phyloP scores from a whole-genome alignment of 371 early-diverging fungal species.

The Apophysomyces ossiformis region DNA sequence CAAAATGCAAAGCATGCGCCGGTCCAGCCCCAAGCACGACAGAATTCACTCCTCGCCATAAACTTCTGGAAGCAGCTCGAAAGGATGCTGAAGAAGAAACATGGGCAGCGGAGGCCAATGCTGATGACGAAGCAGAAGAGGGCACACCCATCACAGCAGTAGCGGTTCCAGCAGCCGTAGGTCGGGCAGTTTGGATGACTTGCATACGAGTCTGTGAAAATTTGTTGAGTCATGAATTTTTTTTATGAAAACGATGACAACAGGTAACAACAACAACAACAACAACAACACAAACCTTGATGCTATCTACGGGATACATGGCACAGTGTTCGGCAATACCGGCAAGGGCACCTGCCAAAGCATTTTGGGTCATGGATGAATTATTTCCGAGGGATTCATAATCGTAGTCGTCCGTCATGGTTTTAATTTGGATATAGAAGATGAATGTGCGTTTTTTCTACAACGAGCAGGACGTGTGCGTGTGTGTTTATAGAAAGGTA shows the following conservation, averaged over 20 bases:
- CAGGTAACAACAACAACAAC: no score
- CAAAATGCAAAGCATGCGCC: slow-evolving; percentile 96
- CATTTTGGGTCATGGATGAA: slow-evolving; percentile 75
- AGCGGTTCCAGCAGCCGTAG: slow-evolving; percentile 15
- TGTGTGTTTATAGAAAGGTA: no score
- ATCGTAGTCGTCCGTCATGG: slow-evolving; percentile 67
- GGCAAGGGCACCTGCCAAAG: slow-evolving; percentile 93
- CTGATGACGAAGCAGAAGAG: no score
- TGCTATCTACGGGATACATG: slow-evolving; percentile 94
- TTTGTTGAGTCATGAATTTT: background rate
- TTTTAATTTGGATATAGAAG: background rate
- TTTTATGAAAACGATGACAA: background rate
- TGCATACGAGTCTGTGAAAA: slow-evolving; percentile 48
- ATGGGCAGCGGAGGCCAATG: background rate
- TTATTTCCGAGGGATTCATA: slow-evolving; percentile 91
- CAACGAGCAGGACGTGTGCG: no score
- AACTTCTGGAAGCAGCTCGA: slow-evolving; percentile 45
- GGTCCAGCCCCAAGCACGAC: slow-evolving; percentile 95
- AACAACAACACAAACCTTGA: slow-evolving; percentile 72
- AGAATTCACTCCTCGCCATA: slow-evolving; percentile 94
- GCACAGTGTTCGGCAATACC: slow-evolving; percentile 96
- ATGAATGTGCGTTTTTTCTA: no score
- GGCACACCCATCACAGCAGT: slow-evolving; percentile 9
- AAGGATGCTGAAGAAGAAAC: slow-evolving; percentile 8
- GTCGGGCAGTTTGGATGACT: slow-evolving; percentile 35